Base-by-base conservation (phyloP, 805 yeast species). In the Clavispora phyllophila region DNA sequence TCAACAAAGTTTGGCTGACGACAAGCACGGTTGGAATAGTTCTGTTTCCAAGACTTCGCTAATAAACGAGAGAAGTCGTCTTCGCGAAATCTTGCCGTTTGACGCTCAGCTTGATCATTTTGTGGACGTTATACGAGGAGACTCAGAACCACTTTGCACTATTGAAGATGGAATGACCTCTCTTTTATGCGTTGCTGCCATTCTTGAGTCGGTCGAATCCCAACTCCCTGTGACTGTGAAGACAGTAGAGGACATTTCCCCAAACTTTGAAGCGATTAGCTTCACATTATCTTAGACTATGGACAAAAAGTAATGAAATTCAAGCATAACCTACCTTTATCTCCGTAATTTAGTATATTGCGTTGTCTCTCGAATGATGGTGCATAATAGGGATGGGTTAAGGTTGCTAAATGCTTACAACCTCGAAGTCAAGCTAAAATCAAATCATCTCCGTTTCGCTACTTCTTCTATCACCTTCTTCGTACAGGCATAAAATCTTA, bases 131-230 rank as follows among this genome's bases (percentile, higher is more conserved):
- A 60, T 68, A 5, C 50, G 51, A 13, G 68, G 65, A 5, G 46
- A 47, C 9, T 57, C 51, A 9, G 53, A 51, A 6, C 61, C 66
- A 5, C 57, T 52, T 22, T 68, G 73, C 47, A 56, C 56, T 18
- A 64, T 64, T 13, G 65, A 59, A 20, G 73, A 68, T 49, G 73
- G 70, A 3, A 61, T 66, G 36, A 54, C 62, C 9, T 68, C 72
- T 5, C 49, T 63, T 17, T 52, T 67, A 15, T 66, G 70, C 34
- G 60, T 67, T 18, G 61, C 65, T 26, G 68, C 71, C 0, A 70
- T 68, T 1, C 36, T 57, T 23, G 55, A 53, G 40, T 62, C 70
- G 3, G 59, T 66, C 19, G 58, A 60, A 23, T 55, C 68, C 10
- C 72, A 67, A 1, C 23, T 59, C 36, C 72, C 72, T 8, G 62